phyloP scores from a whole-genome alignment of 352 stramenopile genomes.

The Thalassiosira livingstoniorum region DNA sequence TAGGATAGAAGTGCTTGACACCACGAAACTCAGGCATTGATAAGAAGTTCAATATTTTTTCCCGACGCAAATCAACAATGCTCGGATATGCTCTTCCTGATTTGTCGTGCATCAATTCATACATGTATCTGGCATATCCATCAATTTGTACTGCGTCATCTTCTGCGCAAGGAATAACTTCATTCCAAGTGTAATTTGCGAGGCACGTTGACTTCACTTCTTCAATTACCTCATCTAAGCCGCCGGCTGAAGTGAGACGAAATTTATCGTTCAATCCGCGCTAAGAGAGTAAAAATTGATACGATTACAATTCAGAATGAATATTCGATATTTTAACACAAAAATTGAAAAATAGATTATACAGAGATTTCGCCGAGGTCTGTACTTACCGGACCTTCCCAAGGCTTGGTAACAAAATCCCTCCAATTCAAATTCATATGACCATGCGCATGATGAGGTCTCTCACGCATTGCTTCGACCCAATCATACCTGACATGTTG shows the following conservation, averaged over 20 bases:
- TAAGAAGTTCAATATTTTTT: slow-evolving; percentile 82
- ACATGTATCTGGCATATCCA: slow-evolving; percentile 64
- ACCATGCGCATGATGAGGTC: slow-evolving; percentile 52
- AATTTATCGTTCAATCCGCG: slow-evolving; percentile 59
- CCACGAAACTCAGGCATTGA: slow-evolving; percentile 25
- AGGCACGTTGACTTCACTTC: slow-evolving; percentile 56
- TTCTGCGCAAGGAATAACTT: slow-evolving; percentile 70
- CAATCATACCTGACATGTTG: slow-evolving; percentile 48
- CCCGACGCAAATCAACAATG: slow-evolving; percentile 74
- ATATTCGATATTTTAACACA: too few relatives aligned
- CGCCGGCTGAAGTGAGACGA: slow-evolving; percentile 40
- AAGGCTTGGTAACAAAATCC: slow-evolving; percentile 73
- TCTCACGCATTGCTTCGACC: slow-evolving; percentile 62
- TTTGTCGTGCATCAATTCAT: slow-evolving; percentile 80
- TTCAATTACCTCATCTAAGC: slow-evolving; percentile 33
- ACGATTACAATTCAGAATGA: too few relatives aligned
- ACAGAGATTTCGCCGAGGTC: too few relatives aligned
- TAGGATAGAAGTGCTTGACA: slow-evolving; percentile 22
- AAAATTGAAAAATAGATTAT: too few relatives aligned
- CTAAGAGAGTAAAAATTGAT: too few relatives aligned
- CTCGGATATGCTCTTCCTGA: slow-evolving; percentile 70
- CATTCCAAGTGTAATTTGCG: slow-evolving; percentile 74
- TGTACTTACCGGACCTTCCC: slow-evolving; percentile 73
- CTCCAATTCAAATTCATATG: slow-evolving; percentile 70
- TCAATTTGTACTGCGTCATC: slow-evolving; percentile 53